Evolutionary conservation across 495 filamentous ascomycete species (phyloP).

Genomic region (Cryomyces minteri): DNA sequence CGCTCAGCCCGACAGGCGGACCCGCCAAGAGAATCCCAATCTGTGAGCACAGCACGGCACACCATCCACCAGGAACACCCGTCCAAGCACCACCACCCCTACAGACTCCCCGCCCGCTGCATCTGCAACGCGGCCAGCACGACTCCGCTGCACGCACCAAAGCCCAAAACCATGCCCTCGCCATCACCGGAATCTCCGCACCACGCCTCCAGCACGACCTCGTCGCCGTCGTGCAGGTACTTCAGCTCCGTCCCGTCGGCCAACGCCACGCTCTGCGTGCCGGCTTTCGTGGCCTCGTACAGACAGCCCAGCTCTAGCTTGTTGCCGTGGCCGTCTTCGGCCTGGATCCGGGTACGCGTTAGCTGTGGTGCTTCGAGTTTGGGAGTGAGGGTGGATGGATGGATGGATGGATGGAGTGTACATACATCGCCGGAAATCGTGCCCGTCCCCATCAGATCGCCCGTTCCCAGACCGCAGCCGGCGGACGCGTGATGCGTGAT

Average conservation of each 20-base stretch:
- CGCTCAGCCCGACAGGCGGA: no score
- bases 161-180: neutral
- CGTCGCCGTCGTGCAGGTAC: neutral
- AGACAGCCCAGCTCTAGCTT: neutral
- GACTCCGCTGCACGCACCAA: neutral
- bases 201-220: neutral
- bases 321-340: neutral
- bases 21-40: no score
- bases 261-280: neutral
- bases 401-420: neutral
- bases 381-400: neutral
- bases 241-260: neutral
- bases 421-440: slow-evolving; percentile 11
- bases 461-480: slow-evolving; percentile 10
- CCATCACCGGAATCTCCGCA: neutral
- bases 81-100: no score
- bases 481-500: slow-evolving; percentile 12
- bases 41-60: no score
- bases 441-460: slow-evolving; percentile 14
- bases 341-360: neutral
- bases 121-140: neutral
- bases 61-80: no score
- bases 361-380: neutral
- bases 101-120: no score
- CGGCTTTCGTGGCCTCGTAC: neutral